These are phyloP conservation scores for Lepraria neglecta DNA, from an alignment of 495 filamentous ascomycete species.

Conservation along the genomic window DNA sequence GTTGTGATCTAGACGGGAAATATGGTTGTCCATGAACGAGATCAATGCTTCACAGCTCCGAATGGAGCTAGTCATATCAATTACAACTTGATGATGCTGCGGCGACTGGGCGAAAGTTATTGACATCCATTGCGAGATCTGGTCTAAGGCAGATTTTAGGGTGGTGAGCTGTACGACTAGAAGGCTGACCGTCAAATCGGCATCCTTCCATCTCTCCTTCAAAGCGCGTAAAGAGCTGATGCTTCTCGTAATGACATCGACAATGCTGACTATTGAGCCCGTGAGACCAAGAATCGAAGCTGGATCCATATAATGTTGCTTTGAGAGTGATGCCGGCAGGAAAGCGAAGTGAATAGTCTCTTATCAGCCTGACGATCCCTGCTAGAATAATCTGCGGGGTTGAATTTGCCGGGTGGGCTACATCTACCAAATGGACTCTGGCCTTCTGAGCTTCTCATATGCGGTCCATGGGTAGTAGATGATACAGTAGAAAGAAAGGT, in stretches of 20 bases:
- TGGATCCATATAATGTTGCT: conserved; percentile 15
- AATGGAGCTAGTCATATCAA: conserved; percentile 14
- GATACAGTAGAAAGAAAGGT: too few species aligned
- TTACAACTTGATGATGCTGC: conserved; percentile 9
- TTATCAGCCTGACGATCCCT: too few species aligned
- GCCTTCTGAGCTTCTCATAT: too few species aligned
- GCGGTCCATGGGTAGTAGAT: too few species aligned
- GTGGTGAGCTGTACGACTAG: conserved; percentile 20
- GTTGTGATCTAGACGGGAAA: not conserved
- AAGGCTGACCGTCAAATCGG: conserved; percentile 9
- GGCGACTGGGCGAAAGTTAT: not conserved
- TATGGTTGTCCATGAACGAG: conserved; percentile 9
- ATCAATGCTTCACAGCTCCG: conserved; percentile 17
- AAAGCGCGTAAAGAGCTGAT: conserved; percentile 7
- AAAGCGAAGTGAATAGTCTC: too few species aligned
- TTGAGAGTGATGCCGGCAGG: too few species aligned
- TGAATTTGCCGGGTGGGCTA: too few species aligned
- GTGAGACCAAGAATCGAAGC: conserved; percentile 3
- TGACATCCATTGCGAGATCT: conserved; percentile 17
- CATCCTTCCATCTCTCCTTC: not conserved
- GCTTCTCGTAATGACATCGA: conserved; percentile 14
- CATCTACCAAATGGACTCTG: too few species aligned
- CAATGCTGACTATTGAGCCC: conserved; percentile 7
- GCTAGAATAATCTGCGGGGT: too few species aligned
- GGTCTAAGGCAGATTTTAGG: conserved; percentile 16